Conservation (phyloP, 208 protist genomes). For the Acanthamoeba lugdunensis region DNA sequence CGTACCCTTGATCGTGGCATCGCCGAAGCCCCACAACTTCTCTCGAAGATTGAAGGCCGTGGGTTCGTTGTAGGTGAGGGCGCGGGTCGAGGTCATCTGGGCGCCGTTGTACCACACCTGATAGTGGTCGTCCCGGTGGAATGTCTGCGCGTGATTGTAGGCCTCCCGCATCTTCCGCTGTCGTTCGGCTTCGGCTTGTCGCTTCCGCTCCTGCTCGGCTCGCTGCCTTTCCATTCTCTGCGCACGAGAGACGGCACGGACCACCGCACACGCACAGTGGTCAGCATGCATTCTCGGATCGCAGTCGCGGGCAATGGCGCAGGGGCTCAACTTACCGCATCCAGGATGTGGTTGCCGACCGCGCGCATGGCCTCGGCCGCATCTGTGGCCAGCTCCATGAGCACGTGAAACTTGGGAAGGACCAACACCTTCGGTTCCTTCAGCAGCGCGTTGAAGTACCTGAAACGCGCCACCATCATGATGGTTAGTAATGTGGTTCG, state of each 20-base stretch:
- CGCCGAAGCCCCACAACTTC: constrained; percentile 52
- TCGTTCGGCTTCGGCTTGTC: constrained; percentile 15
- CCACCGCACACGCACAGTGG: not conserved
- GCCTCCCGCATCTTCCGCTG: constrained; percentile 1
- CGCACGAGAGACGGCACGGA: not conserved
- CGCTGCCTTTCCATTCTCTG: constrained; percentile 3
- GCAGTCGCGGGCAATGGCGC: no score
- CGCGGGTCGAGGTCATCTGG: constrained; percentile 24
- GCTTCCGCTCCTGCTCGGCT: constrained; percentile 28
- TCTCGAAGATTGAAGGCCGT: constrained; percentile 45
- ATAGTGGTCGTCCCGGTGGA: constrained; percentile 18
- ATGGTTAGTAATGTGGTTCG: not conserved
- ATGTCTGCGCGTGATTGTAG: constrained; percentile 45
- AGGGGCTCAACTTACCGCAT: not conserved
- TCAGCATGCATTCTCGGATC: not conserved
- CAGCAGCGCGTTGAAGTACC: not conserved
- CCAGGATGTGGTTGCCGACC: constrained; percentile 34
- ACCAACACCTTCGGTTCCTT: constrained; percentile 42
- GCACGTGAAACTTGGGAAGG: constrained; percentile 17
- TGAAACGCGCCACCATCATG: not conserved
- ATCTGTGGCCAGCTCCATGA: constrained; percentile 2
- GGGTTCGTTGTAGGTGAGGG: constrained; percentile 31
- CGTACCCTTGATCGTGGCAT: constrained; percentile 42
- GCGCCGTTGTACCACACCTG: constrained; percentile 30
- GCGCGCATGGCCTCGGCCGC: not conserved